These are phyloP conservation scores for Fomes fomentarius DNA, from an alignment of 1,284 basidiomycete genomes.

Conservation along the genomic window DNA sequence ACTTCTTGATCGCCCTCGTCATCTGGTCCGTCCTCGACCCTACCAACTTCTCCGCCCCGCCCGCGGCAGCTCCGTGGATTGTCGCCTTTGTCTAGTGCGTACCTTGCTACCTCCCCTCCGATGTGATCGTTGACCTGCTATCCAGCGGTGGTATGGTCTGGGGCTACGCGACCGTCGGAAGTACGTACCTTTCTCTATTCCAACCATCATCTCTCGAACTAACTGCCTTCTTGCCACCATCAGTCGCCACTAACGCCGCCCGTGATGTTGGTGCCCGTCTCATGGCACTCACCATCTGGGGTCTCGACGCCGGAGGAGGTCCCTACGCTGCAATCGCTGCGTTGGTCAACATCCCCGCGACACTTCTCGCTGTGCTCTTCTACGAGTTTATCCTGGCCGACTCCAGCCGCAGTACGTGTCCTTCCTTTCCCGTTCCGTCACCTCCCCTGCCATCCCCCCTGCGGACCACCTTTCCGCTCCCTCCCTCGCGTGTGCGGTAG, in stretches of 20 bases:
- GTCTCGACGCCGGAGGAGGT: slow-evolving; percentile 54
- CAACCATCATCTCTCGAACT: not conserved
- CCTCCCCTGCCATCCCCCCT: not conserved
- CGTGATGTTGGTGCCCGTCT: slow-evolving; percentile 68
- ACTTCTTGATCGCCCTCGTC: slow-evolving; percentile 62
- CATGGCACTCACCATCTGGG: slow-evolving; percentile 63
- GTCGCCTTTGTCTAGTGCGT: slow-evolving; percentile 60
- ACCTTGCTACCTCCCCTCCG: not conserved
- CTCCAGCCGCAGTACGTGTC: slow-evolving; percentile 47
- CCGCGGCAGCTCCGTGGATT: slow-evolving; percentile 52
- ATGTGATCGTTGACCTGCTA: not conserved
- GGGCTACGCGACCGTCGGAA: slow-evolving; percentile 55
- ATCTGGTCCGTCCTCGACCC: slow-evolving; percentile 66
- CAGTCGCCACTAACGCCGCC: slow-evolving; percentile 66
- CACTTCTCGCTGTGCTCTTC: slow-evolving; percentile 49
- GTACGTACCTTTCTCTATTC: slow-evolving; percentile 41
- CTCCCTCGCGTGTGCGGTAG: not conserved
- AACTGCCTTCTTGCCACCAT: not conserved
- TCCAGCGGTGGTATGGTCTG: slow-evolving; percentile 57
- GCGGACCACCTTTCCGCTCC: not conserved
- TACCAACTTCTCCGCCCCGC: slow-evolving; percentile 62
- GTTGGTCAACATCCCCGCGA: slow-evolving; percentile 68
- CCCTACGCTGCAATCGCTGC: slow-evolving; percentile 65
- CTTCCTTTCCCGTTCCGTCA: not conserved
- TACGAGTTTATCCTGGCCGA: slow-evolving; percentile 61